Percentiles rank a stretch among this genome's conserved stretches.
phyloP scores from a whole-genome alignment of 164 flowering plant genomes.

The Vitis vinifera region DNA sequence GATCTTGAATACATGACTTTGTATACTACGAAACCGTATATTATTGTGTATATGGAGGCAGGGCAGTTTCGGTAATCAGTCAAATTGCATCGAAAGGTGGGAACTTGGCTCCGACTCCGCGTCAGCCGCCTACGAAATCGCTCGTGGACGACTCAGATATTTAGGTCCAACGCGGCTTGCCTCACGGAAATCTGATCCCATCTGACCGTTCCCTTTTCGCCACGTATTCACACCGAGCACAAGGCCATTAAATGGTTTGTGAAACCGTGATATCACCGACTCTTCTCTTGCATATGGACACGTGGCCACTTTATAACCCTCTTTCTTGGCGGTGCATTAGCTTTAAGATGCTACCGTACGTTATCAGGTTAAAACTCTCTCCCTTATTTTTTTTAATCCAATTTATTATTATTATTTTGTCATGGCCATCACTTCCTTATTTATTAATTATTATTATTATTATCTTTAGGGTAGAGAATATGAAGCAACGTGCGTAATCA shows the following conservation, averaged over 20 bases:
- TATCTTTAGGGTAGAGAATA: too few relatives aligned
- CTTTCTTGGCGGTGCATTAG: too few relatives aligned
- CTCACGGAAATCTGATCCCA: constrained; percentile 18
- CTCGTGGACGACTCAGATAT: neutral
- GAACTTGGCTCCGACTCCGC: constrained; percentile 7
- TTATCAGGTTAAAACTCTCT: neutral
- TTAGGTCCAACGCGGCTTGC: constrained; percentile 12
- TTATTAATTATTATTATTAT: too few relatives aligned
- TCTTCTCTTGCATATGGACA: neutral
- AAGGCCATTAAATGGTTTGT: neutral
- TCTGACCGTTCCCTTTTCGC: constrained; percentile 3
- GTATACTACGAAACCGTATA: neutral
- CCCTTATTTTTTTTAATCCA: too few relatives aligned
- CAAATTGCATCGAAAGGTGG: neutral
- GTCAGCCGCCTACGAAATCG: neutral
- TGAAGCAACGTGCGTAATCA: too few relatives aligned
- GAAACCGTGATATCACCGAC: constrained; percentile 12
- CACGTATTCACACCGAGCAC: constrained; percentile 15
- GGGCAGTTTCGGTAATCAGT: neutral
- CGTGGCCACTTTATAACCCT: neutral
- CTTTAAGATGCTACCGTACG: too few relatives aligned
- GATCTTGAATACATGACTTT: too few relatives aligned
- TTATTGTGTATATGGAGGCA: constrained; percentile 4
- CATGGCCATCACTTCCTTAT: too few relatives aligned
- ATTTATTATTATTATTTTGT: too few relatives aligned